Evolutionary conservation across 305 asterid species (phyloP), one percentile per base, ranked within the genome.

Genomic region (Fraxinus albicans): DNA sequence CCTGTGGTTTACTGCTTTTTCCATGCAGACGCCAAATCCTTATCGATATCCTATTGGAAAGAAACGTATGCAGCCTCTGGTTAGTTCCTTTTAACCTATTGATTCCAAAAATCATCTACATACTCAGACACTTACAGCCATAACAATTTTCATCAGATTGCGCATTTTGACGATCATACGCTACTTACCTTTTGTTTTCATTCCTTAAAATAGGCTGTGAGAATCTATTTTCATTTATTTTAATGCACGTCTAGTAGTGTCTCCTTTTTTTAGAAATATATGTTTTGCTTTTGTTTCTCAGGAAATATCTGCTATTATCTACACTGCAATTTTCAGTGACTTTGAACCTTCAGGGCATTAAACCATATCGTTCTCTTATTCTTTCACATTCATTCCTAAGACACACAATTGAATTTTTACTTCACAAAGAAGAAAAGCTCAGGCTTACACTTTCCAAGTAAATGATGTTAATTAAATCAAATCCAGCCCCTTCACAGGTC

Each of bases 61-160:
- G 90, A 88, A 82, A 81, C 89, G 93, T 1, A 90, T 90, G 93
- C 93, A 90, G 81, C 93, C 93, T 65, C 86, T 90, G 91, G 93
- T 90, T 83, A 90, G 93, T 86, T 58, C 70, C 33, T 33, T 50
- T 19, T 19, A 70, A 70, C 3, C 3, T 70, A 5, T 70, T 70
- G 76, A 33, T 70, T 33, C 40, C 40, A 70, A 70, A 31, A 70
- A 6, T 33, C 3, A 70, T 70, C 25, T 70, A 70, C 40, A 6
- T 29, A 31, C 25, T 5, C 25, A 70, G 0, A 15, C 27, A 29
- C 10, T 53, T 13, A 1, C 1, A 8, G 34, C 3, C 73, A 23
- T 65, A 70, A 29, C 44, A 13, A 70, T 15, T 70, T 70, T 70
- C 60, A 31, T 29, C 76, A 31, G 25, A 31, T 21, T 70, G 25